Evolutionary conservation across 2,329 filamentous ascomycete genomes (phyloP).

Genomic region (Penicillium expansum): DNA sequence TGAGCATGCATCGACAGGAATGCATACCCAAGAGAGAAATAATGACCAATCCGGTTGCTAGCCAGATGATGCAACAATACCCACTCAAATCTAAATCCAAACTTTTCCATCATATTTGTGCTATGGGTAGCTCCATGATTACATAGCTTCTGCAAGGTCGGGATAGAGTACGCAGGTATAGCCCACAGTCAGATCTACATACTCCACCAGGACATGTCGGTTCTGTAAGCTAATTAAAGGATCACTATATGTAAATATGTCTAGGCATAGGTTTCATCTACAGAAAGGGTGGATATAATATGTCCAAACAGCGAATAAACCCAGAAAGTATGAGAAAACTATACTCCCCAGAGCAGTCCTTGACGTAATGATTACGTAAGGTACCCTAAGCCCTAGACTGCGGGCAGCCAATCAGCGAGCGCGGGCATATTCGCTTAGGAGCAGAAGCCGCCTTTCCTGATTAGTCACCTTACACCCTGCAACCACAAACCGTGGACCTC

Average conservation of each 20-base stretch:
- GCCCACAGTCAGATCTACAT: constrained; percentile 2
- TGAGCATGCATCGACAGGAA: not conserved
- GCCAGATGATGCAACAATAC: not conserved
- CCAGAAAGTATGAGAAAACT: constrained; percentile 2
- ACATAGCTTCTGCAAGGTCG: constrained; percentile 10
- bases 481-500: constrained; percentile 37
- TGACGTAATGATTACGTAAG: constrained; percentile 30
- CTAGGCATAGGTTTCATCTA: not conserved
- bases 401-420: constrained; percentile 20
- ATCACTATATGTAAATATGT: not conserved
- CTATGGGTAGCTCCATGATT: constrained; percentile 8
- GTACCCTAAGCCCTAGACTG: constrained; percentile 44
- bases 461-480: constrained; percentile 27
- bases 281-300: not conserved
- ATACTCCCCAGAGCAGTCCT: constrained; percentile 30
- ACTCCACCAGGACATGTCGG: constrained; percentile 1
- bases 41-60: not conserved
- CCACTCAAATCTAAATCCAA: not conserved
- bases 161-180: not conserved
- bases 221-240: not conserved
- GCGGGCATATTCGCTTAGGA: constrained; percentile 37
- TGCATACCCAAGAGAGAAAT: not conserved
- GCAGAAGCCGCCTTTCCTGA: constrained; percentile 36
- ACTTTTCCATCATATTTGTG: not conserved
- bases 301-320: not conserved